These are phyloP conservation scores for Bullera alba DNA, from an alignment of 768 basidiomycete species.

Conservation along the genomic window DNA sequence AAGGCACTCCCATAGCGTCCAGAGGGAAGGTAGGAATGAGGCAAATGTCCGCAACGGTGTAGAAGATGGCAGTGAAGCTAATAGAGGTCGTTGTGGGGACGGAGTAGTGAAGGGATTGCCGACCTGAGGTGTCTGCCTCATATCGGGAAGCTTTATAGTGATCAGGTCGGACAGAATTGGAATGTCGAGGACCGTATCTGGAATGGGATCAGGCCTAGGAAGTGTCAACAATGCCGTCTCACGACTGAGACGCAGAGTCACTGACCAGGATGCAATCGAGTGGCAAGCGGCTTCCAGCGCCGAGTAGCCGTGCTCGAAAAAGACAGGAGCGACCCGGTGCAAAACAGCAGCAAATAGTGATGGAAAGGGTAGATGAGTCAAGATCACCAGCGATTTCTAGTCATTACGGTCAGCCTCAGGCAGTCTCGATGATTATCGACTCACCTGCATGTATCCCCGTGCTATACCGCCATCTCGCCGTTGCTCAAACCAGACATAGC, in stretches of 20 bases:
- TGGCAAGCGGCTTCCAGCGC: slow-evolving; percentile 83
- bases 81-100: slow-evolving; percentile 14
- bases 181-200: slow-evolving; percentile 62
- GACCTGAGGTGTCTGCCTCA: slow-evolving; percentile 68
- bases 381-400: slow-evolving; percentile 71
- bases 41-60: slow-evolving; percentile 44
- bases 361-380: slow-evolving; percentile 73
- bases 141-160: slow-evolving; percentile 63
- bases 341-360: slow-evolving; percentile 67
- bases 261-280: slow-evolving; percentile 76
- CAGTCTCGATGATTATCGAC: slow-evolving; percentile 5
- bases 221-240: neutral
- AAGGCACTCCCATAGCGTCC: slow-evolving; percentile 77
- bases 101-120: slow-evolving; percentile 58
- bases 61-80: slow-evolving; percentile 43
- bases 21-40: slow-evolving; percentile 46
- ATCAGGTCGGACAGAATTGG: slow-evolving; percentile 76
- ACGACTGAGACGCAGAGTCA: slow-evolving; percentile 2
- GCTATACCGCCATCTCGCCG: slow-evolving; percentile 36
- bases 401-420: slow-evolving; percentile 5
- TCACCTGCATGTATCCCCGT: slow-evolving; percentile 46
- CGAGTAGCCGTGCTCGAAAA: slow-evolving; percentile 59
- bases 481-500: slow-evolving; percentile 46
- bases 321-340: slow-evolving; percentile 63
- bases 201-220: slow-evolving; percentile 57